Evolutionary conservation across 2,329 filamentous ascomycete species (phyloP), one percentile per base, ranked within the genome.

Genomic region (Sclerotinia spermophila): DNA sequence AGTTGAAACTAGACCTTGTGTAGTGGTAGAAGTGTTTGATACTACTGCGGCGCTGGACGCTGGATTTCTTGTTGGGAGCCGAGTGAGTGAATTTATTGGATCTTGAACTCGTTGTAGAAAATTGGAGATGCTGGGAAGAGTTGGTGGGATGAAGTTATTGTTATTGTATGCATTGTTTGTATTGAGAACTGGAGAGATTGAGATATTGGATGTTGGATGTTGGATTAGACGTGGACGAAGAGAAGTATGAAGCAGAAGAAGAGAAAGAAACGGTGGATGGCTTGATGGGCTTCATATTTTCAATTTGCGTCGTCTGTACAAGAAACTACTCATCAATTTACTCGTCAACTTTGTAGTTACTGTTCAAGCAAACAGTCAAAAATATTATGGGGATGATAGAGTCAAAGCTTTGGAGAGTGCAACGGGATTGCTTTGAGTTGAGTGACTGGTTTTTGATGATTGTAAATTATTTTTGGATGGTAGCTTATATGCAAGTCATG

Each of bases 291-390:
- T 60, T 42, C 58, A 60, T 60, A 8, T 60, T 60, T 60, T 60
- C 8, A 42, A 42, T 60, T 60, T 60, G 24, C 35, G 35, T 19
- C 58, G 35, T 60, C 58, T 60, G 40, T 60, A 60, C 8, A 60
- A 40, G 58, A 60, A 60, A 42, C 38, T 42, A 42, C 24, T 27
- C 58, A 60, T 60, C 58, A 60, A 60, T 42, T 60, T 60, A 17
- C 35, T 38, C 58, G 35, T 35, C 35, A 60, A 60, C 58, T n/a
- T 60, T 60, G 35, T 27, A n/a, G 35, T 13, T 42, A 40, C 58
- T 42, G 35, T 40, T 60, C 58, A 27, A 40, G 13, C n/a, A n/a
- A 60, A 40, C 58, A 40, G 35, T 40, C 5, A 60, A 42, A 24
- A 7, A 10, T 40, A 60, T 60, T 27, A 19, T 27, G 38, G 24